Evolutionary conservation across 345 rosid species (phyloP).

Genomic region (Ceriops zippeliana): DNA sequence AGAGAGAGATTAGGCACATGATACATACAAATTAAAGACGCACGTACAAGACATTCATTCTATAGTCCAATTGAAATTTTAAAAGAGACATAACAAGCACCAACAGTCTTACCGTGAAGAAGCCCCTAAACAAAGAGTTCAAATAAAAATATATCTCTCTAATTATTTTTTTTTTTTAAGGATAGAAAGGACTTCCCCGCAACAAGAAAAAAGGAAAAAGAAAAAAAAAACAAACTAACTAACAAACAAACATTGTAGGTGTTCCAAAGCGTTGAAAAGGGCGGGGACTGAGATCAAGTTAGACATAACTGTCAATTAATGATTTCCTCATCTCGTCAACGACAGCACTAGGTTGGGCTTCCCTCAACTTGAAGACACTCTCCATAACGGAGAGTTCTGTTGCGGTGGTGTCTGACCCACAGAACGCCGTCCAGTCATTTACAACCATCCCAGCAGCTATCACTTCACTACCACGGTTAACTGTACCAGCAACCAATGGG

Average conservation of each 20-base stretch:
- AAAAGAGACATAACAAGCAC: too few relatives aligned
- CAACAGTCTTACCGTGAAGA: too few relatives aligned
- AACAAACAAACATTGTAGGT: not conserved
- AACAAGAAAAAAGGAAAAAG: too few relatives aligned
- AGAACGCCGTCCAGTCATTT: slow-evolving; percentile 86
- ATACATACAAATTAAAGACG: too few relatives aligned
- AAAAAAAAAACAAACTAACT: too few relatives aligned
- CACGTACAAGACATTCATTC: too few relatives aligned
- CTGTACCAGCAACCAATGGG: slow-evolving; percentile 27
- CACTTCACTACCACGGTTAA: slow-evolving; percentile 28
- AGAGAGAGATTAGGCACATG: too few relatives aligned
- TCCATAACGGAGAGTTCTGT: slow-evolving; percentile 86
- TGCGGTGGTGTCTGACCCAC: slow-evolving; percentile 93
- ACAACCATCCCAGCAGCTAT: slow-evolving; percentile 80
- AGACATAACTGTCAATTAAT: slow-evolving; percentile 71
- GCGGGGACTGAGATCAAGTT: slow-evolving; percentile 5
- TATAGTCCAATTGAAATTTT: too few relatives aligned
- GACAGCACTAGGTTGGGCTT: slow-evolving; percentile 76
- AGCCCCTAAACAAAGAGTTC: too few relatives aligned
- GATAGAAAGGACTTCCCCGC: too few relatives aligned
- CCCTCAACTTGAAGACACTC: slow-evolving; percentile 87
- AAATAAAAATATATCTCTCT: too few relatives aligned
- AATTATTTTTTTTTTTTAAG: too few relatives aligned
- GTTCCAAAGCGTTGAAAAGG: not conserved
- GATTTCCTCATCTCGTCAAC: slow-evolving; percentile 93